Conservation (phyloP, 148 eudicot species). For the Chenopodium formosanum region DNA sequence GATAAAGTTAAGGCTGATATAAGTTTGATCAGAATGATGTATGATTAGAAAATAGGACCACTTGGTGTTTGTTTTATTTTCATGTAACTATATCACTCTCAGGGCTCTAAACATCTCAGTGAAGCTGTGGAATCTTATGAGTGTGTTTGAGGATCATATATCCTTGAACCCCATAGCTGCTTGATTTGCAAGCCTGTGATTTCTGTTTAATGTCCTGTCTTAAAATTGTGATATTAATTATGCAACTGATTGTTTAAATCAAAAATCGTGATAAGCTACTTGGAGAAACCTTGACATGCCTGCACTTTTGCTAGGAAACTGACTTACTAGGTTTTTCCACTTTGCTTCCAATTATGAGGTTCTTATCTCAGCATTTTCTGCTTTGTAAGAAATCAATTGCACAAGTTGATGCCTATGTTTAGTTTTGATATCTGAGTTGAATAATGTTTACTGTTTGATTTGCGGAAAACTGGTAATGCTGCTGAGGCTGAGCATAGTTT, state of each 20-base stretch:
- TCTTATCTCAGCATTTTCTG: neutral
- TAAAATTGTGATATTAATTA: neutral
- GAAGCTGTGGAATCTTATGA: neutral
- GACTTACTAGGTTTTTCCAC: neutral
- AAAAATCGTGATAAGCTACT: neutral
- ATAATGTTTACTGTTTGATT: neutral
- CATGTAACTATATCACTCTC: neutral
- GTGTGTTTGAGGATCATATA: neutral
- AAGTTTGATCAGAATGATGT: neutral
- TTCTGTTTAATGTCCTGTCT: neutral
- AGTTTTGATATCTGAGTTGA: neutral
- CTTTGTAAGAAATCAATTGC: neutral
- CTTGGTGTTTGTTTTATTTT: neutral
- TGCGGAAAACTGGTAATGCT: neutral
- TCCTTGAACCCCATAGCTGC: neutral
- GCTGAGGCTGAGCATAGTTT: neutral
- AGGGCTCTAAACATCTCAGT: neutral
- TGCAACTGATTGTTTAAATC: neutral
- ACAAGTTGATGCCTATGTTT: neutral
- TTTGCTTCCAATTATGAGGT: neutral
- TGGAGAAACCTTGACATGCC: neutral
- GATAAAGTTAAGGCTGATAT: neutral
- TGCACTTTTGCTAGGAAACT: neutral
- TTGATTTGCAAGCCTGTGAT: neutral
- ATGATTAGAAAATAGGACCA: neutral